Evolutionary conservation across 148 eudicot species (phyloP).

Genomic region (Selenicereus undatus): DNA sequence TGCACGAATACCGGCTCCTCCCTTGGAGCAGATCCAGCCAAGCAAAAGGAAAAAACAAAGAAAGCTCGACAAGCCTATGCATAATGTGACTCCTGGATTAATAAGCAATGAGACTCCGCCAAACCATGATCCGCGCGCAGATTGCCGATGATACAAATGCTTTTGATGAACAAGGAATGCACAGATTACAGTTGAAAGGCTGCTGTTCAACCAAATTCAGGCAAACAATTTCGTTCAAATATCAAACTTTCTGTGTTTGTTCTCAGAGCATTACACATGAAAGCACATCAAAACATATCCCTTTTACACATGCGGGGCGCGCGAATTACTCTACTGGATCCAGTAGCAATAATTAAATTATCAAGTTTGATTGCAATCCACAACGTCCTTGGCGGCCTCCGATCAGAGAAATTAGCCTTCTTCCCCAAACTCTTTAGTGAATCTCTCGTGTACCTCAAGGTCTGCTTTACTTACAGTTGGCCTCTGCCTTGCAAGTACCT

Average conservation of each 20-base stretch:
- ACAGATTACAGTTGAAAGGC: conserved; percentile 18
- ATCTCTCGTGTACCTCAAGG: conserved; percentile 89
- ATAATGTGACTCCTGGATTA: no score
- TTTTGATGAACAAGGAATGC: conserved; percentile 4
- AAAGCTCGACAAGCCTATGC: no score
- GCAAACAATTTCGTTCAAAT: conserved; percentile 22
- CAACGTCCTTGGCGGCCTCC: background rate
- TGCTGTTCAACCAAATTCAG: conserved; percentile 13
- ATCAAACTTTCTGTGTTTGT: conserved; percentile 11
- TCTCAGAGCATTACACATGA: conserved; percentile 17
- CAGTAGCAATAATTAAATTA: conserved; percentile 25
- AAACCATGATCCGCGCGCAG: no score
- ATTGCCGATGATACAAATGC: conserved; percentile 3
- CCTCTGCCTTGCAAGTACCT: conserved; percentile 86
- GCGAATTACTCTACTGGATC: conserved; percentile 19
- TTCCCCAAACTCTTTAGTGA: conserved; percentile 91
- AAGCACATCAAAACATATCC: background rate
- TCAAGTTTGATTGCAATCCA: conserved; percentile 15
- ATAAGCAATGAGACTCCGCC: no score
- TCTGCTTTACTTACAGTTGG: conserved; percentile 95
- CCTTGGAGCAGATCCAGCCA: no score
- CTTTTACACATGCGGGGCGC: background rate
- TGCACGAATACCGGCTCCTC: no score
- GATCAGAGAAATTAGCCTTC: conserved; percentile 53
- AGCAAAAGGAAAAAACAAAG: no score